Percentiles rank a stretch among this genome's conserved stretches.
Evolutionary conservation across 352 stramenopile species (phyloP).

Genomic region (Globisporangium alternatum): DNA sequence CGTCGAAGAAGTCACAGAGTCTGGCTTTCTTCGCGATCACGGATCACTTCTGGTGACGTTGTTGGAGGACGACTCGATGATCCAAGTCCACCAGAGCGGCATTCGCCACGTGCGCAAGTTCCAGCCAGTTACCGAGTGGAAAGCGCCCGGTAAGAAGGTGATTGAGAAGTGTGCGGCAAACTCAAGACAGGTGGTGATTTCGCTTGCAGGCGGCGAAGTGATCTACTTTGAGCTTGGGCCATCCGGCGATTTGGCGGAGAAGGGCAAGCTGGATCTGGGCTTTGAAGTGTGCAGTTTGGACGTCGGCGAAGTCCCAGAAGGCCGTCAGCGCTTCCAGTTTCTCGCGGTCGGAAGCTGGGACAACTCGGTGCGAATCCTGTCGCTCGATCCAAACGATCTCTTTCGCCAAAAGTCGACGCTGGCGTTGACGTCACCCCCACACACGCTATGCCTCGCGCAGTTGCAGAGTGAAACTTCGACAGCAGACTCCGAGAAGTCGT

Average conservation of each 20-base stretch:
- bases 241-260: slow-evolving; percentile 92
- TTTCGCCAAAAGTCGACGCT: slow-evolving; percentile 86
- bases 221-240: slow-evolving; percentile 99
- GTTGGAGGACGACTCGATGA: slow-evolving; percentile 93
- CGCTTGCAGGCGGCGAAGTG: slow-evolving; percentile 93
- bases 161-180: slow-evolving; percentile 98
- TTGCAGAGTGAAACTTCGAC: slow-evolving; percentile 75
- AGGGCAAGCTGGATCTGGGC: slow-evolving; percentile 92
- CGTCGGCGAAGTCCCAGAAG: slow-evolving; percentile 92
- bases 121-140: slow-evolving; percentile 95
- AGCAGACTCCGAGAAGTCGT: slow-evolving; percentile 45
- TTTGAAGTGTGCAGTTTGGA: slow-evolving; percentile 98
- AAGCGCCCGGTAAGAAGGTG: slow-evolving; percentile 95
- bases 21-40: slow-evolving; percentile 93
- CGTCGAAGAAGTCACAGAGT: slow-evolving; percentile 97
- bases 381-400: slow-evolving; percentile 91
- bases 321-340: slow-evolving; percentile 94
- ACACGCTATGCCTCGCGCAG: slow-evolving; percentile 78
- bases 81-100: slow-evolving; percentile 95
- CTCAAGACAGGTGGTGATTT: slow-evolving; percentile 95
- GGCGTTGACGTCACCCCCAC: slow-evolving; percentile 77
- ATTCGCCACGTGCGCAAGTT: slow-evolving; percentile 95
- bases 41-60: slow-evolving; percentile 95
- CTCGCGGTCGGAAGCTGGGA: slow-evolving; percentile 94
- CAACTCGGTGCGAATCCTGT: slow-evolving; percentile 92